Conservation (phyloP, 352 stramenopile genomes). For the Globisporangium orthogonon region DNA sequence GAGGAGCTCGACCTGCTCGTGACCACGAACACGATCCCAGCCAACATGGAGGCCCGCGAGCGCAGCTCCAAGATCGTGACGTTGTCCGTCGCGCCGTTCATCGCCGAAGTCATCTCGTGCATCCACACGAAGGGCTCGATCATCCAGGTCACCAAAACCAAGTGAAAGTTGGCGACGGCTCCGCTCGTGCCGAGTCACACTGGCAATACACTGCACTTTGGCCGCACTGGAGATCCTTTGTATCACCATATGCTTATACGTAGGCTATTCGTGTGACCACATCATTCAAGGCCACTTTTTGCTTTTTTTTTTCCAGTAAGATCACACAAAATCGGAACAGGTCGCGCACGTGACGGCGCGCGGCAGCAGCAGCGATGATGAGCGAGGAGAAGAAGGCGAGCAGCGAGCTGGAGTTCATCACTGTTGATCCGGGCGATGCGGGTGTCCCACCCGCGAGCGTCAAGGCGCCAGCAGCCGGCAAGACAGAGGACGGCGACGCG, state of each 20-base stretch:
- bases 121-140: conserved; percentile 87
- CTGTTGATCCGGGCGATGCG: conserved; percentile 30
- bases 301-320: not conserved
- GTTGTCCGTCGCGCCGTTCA: conserved; percentile 81
- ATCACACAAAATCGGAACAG: not conserved
- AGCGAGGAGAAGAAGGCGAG: conserved; percentile 48
- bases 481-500: conserved; percentile 40
- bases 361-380: conserved; percentile 31
- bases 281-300: too few species aligned
- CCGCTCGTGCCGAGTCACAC: too few species aligned
- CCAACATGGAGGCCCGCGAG: conserved; percentile 23
- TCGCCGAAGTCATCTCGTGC: conserved; percentile 85
- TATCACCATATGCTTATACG: too few species aligned
- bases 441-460: conserved; percentile 7
- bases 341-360: not conserved
- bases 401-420: conserved; percentile 77
- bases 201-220: too few species aligned
- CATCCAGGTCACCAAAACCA: conserved; percentile 75
- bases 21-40: conserved; percentile 82
- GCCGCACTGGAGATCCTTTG: not conserved
- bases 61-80: conserved; percentile 73
- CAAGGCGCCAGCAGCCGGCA: conserved; percentile 18
- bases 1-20: conserved; percentile 77
- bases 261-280: too few species aligned
- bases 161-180: conserved; percentile 17